These are phyloP conservation scores for Pneumocystis murina DNA, from an alignment of 1,139 yeast species.

Conservation along the genomic window DNA sequence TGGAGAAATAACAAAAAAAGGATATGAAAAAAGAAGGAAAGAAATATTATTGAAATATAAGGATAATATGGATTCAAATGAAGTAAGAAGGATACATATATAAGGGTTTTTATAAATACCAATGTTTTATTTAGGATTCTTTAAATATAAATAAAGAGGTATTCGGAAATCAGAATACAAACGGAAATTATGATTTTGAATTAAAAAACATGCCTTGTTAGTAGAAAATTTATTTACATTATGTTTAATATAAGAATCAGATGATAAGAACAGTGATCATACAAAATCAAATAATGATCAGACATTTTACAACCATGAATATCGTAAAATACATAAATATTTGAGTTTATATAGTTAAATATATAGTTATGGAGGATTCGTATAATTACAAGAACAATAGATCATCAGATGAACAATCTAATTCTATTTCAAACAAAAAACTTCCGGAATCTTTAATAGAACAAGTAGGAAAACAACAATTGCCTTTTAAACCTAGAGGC, in stretches of 20 bases:
- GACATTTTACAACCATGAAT: neutral
- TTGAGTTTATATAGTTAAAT: neutral
- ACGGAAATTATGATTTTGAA: neutral
- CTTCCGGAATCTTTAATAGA: neutral
- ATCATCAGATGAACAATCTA: neutral
- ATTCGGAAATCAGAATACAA: neutral
- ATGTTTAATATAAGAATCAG: neutral
- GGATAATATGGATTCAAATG: too few relatives aligned
- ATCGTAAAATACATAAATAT: neutral
- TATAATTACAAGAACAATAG: neutral
- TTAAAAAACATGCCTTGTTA: neutral
- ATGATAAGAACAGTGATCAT: neutral
- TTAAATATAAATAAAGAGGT: neutral
- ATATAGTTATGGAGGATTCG: neutral
- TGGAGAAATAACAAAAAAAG: constrained; percentile 55
- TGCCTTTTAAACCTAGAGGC: constrained; percentile 28
- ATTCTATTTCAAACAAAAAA: neutral
- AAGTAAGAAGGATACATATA: neutral
- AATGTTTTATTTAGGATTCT: neutral
- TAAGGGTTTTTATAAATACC: neutral
- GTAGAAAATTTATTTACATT: neutral
- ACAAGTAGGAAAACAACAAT: constrained; percentile 7
- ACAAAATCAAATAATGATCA: neutral
- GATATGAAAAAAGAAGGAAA: constrained; percentile 44
- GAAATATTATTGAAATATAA: constrained; percentile 27